Conservation (phyloP, 768 basidiomycete genomes). For the Lentinus brumalis region DNA sequence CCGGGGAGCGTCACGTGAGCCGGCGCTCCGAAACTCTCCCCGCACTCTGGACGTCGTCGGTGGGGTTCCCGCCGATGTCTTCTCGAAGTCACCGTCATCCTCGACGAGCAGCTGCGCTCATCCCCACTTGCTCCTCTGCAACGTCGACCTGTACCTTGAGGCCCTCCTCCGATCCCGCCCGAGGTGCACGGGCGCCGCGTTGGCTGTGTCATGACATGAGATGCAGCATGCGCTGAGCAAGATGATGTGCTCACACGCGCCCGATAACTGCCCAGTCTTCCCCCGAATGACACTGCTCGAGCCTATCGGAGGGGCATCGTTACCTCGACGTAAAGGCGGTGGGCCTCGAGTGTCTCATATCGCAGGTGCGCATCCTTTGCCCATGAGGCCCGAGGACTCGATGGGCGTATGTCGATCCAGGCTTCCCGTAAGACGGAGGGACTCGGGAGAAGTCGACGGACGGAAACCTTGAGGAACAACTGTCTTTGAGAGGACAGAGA, state of each 20-base stretch:
- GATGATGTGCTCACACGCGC: slow-evolving; percentile 20
- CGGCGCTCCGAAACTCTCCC: slow-evolving; percentile 10
- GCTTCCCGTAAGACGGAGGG: slow-evolving; percentile 3
- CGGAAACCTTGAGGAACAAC: slow-evolving; percentile 3
- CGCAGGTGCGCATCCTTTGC: neutral
- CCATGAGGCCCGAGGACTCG: neutral
- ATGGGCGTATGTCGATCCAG: slow-evolving; percentile 8
- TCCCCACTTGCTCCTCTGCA: too few relatives aligned
- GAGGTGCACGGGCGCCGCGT: neutral
- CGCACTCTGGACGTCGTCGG: neutral
- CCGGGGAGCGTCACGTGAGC: slow-evolving; percentile 5
- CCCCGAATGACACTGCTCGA: slow-evolving; percentile 9
- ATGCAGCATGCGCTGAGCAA: neutral
- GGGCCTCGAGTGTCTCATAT: slow-evolving; percentile 3
- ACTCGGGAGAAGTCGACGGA: slow-evolving; percentile 10
- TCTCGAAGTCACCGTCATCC: neutral
- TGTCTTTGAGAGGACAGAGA: neutral
- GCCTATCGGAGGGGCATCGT: slow-evolving; percentile 6
- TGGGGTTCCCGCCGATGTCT: neutral
- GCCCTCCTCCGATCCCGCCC: neutral
- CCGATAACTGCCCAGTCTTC: slow-evolving; percentile 19
- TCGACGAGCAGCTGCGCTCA: neutral
- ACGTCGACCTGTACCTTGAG: neutral
- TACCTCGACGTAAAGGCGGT: neutral
- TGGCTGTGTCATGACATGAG: slow-evolving; percentile 2